These are phyloP conservation scores for Colletotrichum phormii DNA, from an alignment of 2,329 filamentous ascomycete species.

Conservation along the genomic window DNA sequence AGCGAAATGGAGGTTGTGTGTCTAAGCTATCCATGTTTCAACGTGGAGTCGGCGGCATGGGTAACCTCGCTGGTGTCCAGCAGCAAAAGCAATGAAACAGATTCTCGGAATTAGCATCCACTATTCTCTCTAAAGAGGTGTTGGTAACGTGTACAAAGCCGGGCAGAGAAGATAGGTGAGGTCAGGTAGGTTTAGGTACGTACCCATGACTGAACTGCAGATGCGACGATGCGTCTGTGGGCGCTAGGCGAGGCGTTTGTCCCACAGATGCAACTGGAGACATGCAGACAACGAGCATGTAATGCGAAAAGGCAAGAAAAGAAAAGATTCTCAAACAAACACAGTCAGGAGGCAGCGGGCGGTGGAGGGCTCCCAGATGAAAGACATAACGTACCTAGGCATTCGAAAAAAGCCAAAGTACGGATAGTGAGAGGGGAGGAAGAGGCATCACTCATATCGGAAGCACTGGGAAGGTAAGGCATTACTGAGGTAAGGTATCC, in stretches of 20 bases:
- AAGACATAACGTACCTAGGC: not conserved
- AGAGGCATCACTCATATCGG: not conserved
- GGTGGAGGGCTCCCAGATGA: not conserved
- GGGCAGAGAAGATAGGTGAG: not conserved
- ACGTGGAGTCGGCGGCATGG: constrained; percentile 31
- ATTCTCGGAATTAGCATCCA: constrained; percentile 9
- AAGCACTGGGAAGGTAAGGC: too few relatives aligned
- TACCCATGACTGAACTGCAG: not conserved
- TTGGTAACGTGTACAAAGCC: not conserved
- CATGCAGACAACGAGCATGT: constrained; percentile 10
- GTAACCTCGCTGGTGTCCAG: constrained; percentile 19
- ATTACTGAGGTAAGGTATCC: too few relatives aligned
- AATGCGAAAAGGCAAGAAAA: constrained; percentile 4
- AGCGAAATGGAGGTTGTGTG: constrained; percentile 4
- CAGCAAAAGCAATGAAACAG: constrained; percentile 29
- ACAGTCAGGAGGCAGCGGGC: not conserved
- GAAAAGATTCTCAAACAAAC: constrained; percentile 2
- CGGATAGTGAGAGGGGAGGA: not conserved
- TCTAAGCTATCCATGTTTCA: constrained; percentile 28
- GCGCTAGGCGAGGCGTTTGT: constrained; percentile 14
- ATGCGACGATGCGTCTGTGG: constrained; percentile 9
- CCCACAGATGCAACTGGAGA: constrained; percentile 19
- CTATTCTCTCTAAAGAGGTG: not conserved
- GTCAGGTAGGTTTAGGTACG: not conserved
- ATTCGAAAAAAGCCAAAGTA: not conserved